phyloP scores from a whole-genome alignment of 2,329 filamentous ascomycete species.

The Calonectria pteridis region DNA sequence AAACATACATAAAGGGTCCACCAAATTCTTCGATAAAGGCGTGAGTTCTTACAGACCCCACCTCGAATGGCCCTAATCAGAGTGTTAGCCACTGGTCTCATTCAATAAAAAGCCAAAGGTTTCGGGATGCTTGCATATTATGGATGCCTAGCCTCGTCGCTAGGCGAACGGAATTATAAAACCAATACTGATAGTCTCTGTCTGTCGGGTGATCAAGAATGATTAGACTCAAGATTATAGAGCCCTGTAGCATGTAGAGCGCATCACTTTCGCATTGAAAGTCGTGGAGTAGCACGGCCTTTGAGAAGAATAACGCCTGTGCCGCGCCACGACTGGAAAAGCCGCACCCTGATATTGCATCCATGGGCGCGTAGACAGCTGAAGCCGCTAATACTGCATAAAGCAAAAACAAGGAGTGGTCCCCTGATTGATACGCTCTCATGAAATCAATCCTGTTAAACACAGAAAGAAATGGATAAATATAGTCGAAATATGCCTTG shows the following conservation, averaged over 20 bases:
- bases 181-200: constrained; percentile 37
- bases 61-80: constrained; percentile 15
- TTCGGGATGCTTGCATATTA: background rate
- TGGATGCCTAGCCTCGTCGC: constrained; percentile 19
- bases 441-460: constrained; percentile 22
- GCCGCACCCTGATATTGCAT: constrained; percentile 26
- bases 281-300: constrained; percentile 36
- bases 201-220: constrained; percentile 32
- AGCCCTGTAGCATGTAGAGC: constrained; percentile 27
- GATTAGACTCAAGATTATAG: constrained; percentile 20
- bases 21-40: constrained; percentile 33
- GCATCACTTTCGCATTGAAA: constrained; percentile 28
- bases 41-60: background rate
- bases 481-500: constrained; percentile 30
- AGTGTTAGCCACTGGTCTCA: background rate
- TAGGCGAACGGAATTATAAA: constrained; percentile 32
- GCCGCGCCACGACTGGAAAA: constrained; percentile 23
- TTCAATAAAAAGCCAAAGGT: rapidly evolving
- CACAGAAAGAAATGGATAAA: constrained; percentile 28
- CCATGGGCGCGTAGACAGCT: constrained; percentile 8
- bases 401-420: constrained; percentile 29
- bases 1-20: constrained; percentile 32
- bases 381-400: constrained; percentile 14
- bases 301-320: constrained; percentile 29
- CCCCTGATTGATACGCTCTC: constrained; percentile 9